These are phyloP conservation scores for Nemania bipapillata DNA, from an alignment of 2,329 filamentous ascomycete genomes.

Conservation along the genomic window DNA sequence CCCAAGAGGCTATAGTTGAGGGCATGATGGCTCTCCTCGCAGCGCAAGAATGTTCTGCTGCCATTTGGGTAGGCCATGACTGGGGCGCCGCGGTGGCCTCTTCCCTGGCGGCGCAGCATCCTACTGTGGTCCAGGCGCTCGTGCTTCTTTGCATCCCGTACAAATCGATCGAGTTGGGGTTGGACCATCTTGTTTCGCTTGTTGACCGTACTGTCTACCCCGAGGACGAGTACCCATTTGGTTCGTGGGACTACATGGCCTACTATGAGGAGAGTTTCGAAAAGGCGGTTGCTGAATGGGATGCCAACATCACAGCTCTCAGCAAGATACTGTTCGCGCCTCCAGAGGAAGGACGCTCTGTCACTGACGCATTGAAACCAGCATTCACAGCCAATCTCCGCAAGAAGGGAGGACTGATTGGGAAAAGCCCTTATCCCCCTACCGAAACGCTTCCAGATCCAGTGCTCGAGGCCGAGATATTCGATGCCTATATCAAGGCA, in stretches of 20 bases:
- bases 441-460: not conserved
- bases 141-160: not conserved
- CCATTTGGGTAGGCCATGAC: not conserved
- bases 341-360: not conserved
- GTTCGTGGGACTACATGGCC: not conserved
- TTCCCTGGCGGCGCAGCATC: not conserved
- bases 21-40: not conserved
- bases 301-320: not conserved
- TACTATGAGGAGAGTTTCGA: not conserved
- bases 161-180: not conserved
- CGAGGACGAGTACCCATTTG: not conserved
- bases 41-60: not conserved
- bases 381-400: not conserved
- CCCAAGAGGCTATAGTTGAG: not conserved
- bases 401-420: not conserved
- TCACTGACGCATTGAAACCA: not conserved
- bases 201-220: not conserved
- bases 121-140: not conserved
- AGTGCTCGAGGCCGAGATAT: not conserved
- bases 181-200: not conserved
- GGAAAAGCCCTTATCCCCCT: not conserved
- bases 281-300: not conserved
- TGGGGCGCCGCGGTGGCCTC: not conserved
- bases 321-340: not conserved
- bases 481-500: not conserved